These are phyloP conservation scores for Echeveria elegans DNA, from an alignment of 164 flowering plant species.

Conservation along the genomic window DNA sequence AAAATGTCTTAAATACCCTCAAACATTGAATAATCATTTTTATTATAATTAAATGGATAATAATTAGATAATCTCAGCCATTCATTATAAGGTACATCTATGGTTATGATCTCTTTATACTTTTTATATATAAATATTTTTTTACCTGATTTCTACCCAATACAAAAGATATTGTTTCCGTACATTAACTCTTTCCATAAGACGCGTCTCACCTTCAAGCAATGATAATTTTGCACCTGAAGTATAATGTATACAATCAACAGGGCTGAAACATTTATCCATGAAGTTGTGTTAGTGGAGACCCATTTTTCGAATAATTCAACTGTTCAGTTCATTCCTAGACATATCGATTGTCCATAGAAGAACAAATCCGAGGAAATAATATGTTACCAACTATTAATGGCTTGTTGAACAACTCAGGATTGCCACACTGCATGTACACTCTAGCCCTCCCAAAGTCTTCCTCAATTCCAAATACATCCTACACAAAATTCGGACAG, in stretches of 20 bases:
- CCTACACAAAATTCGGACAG: conserved; percentile 66
- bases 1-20: no score
- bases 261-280: conserved; percentile 56
- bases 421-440: conserved; percentile 50
- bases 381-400: conserved; percentile 75
- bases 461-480: conserved; percentile 80
- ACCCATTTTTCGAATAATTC: no score
- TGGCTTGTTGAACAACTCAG: conserved; percentile 69
- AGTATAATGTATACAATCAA: conserved; percentile 96
- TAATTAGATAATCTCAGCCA: no score
- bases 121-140: no score
- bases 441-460: conserved; percentile 96
- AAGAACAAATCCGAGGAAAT: neutral
- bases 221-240: conserved; percentile 87
- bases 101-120: no score
- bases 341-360: no score
- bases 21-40: no score
- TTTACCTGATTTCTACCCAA: no score
- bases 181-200: conserved; percentile 94
- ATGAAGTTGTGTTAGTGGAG: neutral
- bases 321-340: no score
- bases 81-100: no score
- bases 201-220: conserved; percentile 98
- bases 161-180: conserved; percentile 16
- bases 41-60: no score